Evolutionary conservation across 73 alveolate genomes (phyloP).

Genomic region (Urostyla sp.): DNA sequence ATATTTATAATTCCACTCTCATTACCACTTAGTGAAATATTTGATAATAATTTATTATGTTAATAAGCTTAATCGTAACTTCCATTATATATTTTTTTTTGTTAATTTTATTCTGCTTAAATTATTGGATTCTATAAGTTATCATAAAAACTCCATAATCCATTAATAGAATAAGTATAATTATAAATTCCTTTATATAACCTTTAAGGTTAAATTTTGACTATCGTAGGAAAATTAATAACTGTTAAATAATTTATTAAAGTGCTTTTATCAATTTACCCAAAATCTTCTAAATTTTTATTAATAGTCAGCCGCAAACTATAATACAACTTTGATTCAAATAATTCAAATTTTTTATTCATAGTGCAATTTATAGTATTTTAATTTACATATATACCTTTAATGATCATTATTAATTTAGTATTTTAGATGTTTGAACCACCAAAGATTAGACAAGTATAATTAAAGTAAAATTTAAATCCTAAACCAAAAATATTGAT

Average conservation of each 20-base stretch:
- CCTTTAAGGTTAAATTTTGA: neutral
- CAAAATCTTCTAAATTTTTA: too few species aligned
- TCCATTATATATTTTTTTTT: neutral
- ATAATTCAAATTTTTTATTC: neutral
- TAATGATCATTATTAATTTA: neutral
- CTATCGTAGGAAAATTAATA: neutral
- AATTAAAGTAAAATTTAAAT: too few species aligned
- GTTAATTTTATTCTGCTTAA: neutral
- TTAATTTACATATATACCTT: neutral
- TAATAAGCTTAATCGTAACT: neutral
- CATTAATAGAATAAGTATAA: neutral
- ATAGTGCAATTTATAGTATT: neutral
- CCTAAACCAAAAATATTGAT: too few species aligned
- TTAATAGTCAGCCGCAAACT: neutral
- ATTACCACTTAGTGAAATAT: neutral
- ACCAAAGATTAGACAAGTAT: conserved; percentile 3
- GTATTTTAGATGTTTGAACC: neutral
- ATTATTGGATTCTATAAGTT: neutral
- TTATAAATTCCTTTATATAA: neutral
- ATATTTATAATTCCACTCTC: neutral
- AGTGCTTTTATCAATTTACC: neutral
- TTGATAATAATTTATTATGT: neutral
- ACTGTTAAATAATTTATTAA: neutral
- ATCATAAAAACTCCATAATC: conserved; percentile 9
- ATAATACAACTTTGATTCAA: neutral